Evolutionary conservation across 148 eudicot genomes (phyloP).

Genomic region (Rhododendron ovatum): DNA sequence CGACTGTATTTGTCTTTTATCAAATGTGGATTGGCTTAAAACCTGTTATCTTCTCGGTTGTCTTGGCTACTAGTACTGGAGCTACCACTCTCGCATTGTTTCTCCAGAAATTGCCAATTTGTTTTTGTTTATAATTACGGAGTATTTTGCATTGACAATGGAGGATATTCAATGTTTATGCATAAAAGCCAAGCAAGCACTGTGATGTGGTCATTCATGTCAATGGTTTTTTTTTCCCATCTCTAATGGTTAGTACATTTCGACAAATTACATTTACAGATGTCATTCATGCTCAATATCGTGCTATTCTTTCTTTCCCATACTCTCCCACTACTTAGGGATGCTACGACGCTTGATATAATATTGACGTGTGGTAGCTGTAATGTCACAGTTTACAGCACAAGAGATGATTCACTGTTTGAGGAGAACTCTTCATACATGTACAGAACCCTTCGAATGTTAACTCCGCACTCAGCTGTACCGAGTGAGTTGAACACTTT

Average conservation of each 20-base stretch:
- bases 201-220: too few relatives aligned
- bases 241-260: too few relatives aligned
- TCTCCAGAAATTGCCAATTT: neutral
- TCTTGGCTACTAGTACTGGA: neutral
- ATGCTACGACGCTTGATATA: too few relatives aligned
- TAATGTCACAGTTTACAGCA: neutral
- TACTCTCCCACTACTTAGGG: too few relatives aligned
- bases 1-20: neutral
- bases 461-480: neutral
- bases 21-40: neutral
- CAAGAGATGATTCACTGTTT: neutral
- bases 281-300: neutral
- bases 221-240: too few relatives aligned
- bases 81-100: neutral
- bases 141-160: too few relatives aligned
- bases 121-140: neutral
- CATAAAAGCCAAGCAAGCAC: too few relatives aligned
- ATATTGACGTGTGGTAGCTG: neutral
- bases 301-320: neutral
- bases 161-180: too few relatives aligned
- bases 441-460: neutral
- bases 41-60: neutral
- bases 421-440: neutral
- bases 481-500: too few relatives aligned
- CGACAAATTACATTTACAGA: neutral